Evolutionary conservation across 495 filamentous ascomycete genomes (phyloP), one percentile per base, ranked within the genome.

Genomic region (Platismatia glauca): DNA sequence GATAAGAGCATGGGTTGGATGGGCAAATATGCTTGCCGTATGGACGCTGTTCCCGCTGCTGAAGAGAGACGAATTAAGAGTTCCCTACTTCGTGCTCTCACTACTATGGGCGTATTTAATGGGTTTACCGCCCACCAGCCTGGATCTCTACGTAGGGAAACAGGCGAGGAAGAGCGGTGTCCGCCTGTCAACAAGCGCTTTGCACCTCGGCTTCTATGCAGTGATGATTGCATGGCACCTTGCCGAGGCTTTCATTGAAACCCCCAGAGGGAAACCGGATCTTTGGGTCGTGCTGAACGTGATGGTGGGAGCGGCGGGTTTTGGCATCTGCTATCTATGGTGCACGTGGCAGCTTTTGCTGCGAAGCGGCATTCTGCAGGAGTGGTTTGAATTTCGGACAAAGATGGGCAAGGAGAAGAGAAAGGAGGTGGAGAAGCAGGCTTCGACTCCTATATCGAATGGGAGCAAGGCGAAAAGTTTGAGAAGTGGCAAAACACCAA

Each of bases 41-140:
- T 98, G 93, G 91, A 97, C 91, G 16, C 84, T 97, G 79, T 98
- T 89, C 70, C 94, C 94, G 7, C 78, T 98, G 8, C 81, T 98
- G 22, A 84, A 87, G 66, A 83, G 91, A 27, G 94, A 96, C 55
- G 89, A 88, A 34, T 80, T 98, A 20, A 79, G 81, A 4, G 78
- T 96, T 46, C 94, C 95, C 2, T 98, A 97, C 67, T 79, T 81
- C 52, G 87, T 95, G 29, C 77, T 97, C 35, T 87, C 87, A 5
- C 76, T 90, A 1, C 80, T 97, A 8, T 97, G 93, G 91, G 87
- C 89, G 1, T 97, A 91, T 71, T 79, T 98, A 4, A 76, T 97
- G 27, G 94, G 91, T 22, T 76, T 97, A 7, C 92, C 93, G 12
- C 89, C 91, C 0, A 82, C 85, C 13, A 89, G 85, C 15, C 71